Conservation (phyloP, 225 moss, liverwort and hornwort species). For the Polytrichum commune region DNA sequence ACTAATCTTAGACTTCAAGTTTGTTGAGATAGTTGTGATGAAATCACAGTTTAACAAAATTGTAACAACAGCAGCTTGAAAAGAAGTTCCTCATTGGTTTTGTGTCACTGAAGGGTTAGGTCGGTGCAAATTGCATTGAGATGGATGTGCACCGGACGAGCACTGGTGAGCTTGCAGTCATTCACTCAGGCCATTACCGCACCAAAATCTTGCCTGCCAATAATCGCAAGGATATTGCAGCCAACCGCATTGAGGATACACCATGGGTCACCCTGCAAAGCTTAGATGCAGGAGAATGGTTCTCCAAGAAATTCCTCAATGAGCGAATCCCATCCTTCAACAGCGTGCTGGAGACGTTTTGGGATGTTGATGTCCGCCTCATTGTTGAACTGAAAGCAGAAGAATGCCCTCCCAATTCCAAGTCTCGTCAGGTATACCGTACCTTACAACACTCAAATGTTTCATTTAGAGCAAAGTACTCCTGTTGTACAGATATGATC, state of each 20-base stretch:
- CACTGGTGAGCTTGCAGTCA: constrained; percentile 44
- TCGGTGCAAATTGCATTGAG: constrained; percentile 58
- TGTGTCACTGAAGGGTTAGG: constrained; percentile 49
- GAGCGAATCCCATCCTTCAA: constrained; percentile 39
- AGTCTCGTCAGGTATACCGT: constrained; percentile 20
- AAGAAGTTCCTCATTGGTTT: constrained; percentile 15
- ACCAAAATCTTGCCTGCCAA: constrained; percentile 39
- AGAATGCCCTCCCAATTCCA: constrained; percentile 20
- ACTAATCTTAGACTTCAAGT: background rate
- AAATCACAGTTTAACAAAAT: background rate
- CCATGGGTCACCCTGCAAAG: constrained; percentile 35
- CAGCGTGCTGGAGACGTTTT: constrained; percentile 42
- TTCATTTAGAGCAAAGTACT: no score
- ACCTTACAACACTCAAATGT: no score
- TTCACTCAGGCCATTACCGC: constrained; percentile 45
- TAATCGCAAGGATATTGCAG: constrained; percentile 9
- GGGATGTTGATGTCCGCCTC: constrained; percentile 60
- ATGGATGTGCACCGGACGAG: constrained; percentile 62
- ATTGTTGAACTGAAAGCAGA: constrained; percentile 57
- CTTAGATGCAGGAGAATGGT: constrained; percentile 49
- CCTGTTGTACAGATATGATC: no score
- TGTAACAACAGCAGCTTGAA: constrained; percentile 1
- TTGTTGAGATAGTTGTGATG: background rate
- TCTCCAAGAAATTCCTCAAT: constrained; percentile 31
- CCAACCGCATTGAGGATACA: constrained; percentile 33